phyloP scores from a whole-genome alignment of 2,329 filamentous ascomycete species.

The Graphilbum fragrans region DNA sequence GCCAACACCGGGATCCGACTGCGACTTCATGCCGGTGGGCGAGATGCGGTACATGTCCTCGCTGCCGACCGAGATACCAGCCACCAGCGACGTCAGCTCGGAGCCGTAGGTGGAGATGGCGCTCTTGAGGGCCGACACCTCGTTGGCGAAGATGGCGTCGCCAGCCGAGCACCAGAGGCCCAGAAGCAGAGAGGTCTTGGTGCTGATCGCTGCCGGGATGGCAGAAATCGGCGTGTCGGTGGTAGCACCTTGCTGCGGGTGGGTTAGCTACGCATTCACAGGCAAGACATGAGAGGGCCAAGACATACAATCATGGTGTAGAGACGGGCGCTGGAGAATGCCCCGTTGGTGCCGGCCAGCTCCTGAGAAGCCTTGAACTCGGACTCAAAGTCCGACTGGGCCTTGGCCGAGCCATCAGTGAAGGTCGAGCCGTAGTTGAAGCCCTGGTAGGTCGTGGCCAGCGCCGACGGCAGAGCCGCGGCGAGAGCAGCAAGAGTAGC shows the following conservation, averaged over 20 bases:
- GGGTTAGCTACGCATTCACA: neutral
- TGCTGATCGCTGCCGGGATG: constrained; percentile 72
- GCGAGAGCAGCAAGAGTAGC: constrained; percentile 9
- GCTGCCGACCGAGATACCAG: constrained; percentile 73
- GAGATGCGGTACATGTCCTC: constrained; percentile 80
- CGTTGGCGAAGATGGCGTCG: constrained; percentile 51
- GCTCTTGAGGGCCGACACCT: constrained; percentile 57
- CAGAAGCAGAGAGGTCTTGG: constrained; percentile 66
- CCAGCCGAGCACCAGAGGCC: constrained; percentile 74
- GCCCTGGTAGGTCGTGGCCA: constrained; percentile 32
- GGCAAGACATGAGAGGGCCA: neutral
- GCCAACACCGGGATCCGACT: constrained; percentile 46
- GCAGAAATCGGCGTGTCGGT: constrained; percentile 54
- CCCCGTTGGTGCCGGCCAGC: constrained; percentile 49
- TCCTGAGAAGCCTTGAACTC: constrained; percentile 55
- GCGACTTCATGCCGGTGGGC: constrained; percentile 51
- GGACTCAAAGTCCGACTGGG: constrained; percentile 53
- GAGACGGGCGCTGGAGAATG: constrained; percentile 55
- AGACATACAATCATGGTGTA: constrained; percentile 52
- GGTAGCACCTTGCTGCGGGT: constrained; percentile 44
- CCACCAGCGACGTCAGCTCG: constrained; percentile 53
- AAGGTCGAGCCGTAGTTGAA: constrained; percentile 64
- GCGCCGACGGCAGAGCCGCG: constrained; percentile 12
- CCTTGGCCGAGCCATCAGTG: constrained; percentile 46
- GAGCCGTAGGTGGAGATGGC: constrained; percentile 59